Conservation (phyloP, 108 stramenopile species). For the Bacterosira constricta region DNA sequence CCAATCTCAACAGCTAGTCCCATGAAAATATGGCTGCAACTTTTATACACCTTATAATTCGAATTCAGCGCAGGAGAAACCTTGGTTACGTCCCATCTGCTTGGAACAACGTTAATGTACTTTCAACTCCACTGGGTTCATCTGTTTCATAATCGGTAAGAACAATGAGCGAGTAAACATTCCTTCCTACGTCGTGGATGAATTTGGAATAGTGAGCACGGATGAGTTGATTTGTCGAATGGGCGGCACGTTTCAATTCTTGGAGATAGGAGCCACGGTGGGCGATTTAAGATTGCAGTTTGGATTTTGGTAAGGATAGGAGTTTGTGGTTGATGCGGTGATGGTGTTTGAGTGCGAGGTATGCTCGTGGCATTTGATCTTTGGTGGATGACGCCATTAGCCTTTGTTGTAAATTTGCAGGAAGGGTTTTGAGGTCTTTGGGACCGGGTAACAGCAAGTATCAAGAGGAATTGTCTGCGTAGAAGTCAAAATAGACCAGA, state of each 20-base stretch:
- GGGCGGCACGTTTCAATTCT: background rate
- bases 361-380: background rate
- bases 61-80: background rate
- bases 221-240: background rate
- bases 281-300: constrained; percentile 4
- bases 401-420: no score
- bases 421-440: no score
- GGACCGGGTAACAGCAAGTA: no score
- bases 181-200: constrained; percentile 14
- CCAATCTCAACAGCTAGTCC: constrained; percentile 15
- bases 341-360: background rate
- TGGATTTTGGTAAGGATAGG: background rate
- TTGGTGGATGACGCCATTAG: no score
- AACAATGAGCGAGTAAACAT: constrained; percentile 15
- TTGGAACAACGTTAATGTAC: constrained; percentile 5
- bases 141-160: constrained; percentile 9
- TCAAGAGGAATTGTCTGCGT: no score
- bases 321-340: constrained; percentile 1
- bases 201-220: constrained; percentile 1
- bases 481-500: no score
- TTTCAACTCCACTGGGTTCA: constrained; percentile 1
- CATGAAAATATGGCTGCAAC: constrained; percentile 7
- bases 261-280: constrained; percentile 3
- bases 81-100: constrained; percentile 2
- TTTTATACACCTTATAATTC: constrained; percentile 16